phyloP scores from a whole-genome alignment of 495 filamentous ascomycete species.

The Trichoderma orchidacearum region DNA sequence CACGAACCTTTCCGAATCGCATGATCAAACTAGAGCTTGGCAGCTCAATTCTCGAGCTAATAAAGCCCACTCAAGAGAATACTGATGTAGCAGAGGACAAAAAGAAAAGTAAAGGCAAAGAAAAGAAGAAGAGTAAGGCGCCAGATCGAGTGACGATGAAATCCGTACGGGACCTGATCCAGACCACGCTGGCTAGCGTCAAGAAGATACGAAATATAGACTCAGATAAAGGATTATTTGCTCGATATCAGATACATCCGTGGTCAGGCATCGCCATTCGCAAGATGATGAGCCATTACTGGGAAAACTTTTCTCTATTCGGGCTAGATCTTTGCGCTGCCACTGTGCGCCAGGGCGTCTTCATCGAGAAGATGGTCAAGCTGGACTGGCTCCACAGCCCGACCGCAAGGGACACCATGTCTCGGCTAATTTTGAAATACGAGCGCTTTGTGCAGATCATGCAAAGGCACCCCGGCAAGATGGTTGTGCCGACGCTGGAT shows the following conservation, averaged over 20 bases:
- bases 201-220: slow-evolving; percentile 10
- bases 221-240: neutral
- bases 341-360: slow-evolving; percentile 11
- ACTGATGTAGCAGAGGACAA: neutral
- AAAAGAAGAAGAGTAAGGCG: neutral
- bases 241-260: neutral
- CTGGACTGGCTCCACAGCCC: slow-evolving; percentile 9
- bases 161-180: slow-evolving; percentile 15
- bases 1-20: slow-evolving; percentile 30
- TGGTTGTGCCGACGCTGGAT: slow-evolving; percentile 59
- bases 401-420: neutral
- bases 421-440: slow-evolving; percentile 10
- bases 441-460: slow-evolving; percentile 17
- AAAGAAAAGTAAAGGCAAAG: neutral
- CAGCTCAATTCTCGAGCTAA: slow-evolving; percentile 10
- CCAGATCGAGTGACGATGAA: neutral
- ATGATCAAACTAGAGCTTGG: slow-evolving; percentile 18
- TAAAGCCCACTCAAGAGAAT: neutral
- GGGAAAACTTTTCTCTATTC: slow-evolving; percentile 49
- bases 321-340: slow-evolving; percentile 42
- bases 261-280: slow-evolving; percentile 19
- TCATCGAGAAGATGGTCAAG: slow-evolving; percentile 58
- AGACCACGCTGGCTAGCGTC: neutral
- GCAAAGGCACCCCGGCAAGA: slow-evolving; percentile 25
- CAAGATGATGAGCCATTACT: slow-evolving; percentile 51